phyloP scores from a whole-genome alignment of 2,329 filamentous ascomycete genomes.

The Ceratocystis colombiana region DNA sequence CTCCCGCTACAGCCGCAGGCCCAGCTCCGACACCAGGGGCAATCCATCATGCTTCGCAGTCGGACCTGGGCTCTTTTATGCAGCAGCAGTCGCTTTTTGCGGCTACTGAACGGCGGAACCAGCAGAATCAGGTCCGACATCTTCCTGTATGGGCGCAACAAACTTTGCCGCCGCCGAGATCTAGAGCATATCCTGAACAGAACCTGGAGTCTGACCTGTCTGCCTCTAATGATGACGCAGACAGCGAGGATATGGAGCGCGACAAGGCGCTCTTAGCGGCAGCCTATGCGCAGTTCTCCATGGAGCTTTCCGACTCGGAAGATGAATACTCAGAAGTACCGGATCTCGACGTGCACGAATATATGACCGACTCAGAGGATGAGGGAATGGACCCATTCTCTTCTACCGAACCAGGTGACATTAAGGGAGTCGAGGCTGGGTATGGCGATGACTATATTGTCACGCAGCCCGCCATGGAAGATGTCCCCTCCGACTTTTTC shows the following conservation, averaged over 20 bases:
- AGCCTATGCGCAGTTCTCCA: conserved; percentile 42
- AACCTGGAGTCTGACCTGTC: neutral
- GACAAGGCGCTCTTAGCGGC: conserved; percentile 32
- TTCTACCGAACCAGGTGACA: conserved; percentile 59
- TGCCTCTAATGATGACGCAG: conserved; percentile 32
- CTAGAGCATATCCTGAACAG: neutral
- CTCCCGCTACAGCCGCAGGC: neutral
- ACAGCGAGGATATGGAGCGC: conserved; percentile 28
- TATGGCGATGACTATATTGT: conserved; percentile 69
- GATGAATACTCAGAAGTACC: conserved; percentile 46
- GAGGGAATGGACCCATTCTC: conserved; percentile 15
- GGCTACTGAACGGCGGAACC: conserved; percentile 8
- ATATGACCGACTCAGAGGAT: conserved; percentile 22
- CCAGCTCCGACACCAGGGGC: neutral
- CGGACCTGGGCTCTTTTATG: neutral
- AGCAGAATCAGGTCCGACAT: neutral
- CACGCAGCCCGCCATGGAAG: conserved; percentile 84
- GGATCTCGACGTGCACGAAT: conserved; percentile 38
- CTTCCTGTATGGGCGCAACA: conserved; percentile 4
- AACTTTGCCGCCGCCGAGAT: neutral
- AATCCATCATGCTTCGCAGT: neutral
- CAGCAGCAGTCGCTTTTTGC: conserved; percentile 18
- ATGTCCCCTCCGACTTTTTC: conserved; percentile 74
- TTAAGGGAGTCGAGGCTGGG: conserved; percentile 63
- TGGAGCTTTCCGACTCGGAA: conserved; percentile 53